These are phyloP conservation scores for Solanum pimpinellifolium DNA, from an alignment of 257 asterid genomes.

Conservation along the genomic window DNA sequence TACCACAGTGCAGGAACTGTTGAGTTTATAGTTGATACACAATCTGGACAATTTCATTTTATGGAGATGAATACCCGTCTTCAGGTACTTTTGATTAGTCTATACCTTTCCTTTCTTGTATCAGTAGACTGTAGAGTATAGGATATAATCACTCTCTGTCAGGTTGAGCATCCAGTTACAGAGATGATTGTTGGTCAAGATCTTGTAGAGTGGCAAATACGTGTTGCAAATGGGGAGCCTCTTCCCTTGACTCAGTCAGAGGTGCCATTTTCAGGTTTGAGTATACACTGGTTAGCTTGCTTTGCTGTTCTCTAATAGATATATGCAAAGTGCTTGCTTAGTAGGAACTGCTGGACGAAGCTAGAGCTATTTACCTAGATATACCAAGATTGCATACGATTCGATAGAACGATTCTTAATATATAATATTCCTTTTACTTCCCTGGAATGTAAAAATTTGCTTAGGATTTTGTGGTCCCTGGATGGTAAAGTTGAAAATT, in stretches of 20 bases:
- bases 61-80: conserved; percentile 99
- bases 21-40: conserved; percentile 89
- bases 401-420: neutral
- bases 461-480: neutral
- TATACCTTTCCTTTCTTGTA: conserved; percentile 1
- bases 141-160: conserved; percentile 2
- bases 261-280: conserved; percentile 80
- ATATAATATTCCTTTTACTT: neutral
- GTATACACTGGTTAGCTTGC: neutral
- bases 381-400: neutral
- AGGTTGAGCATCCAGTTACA: conserved; percentile 99
- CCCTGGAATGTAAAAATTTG: neutral
- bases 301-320: neutral
- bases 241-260: conserved; percentile 77
- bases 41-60: conserved; percentile 77
- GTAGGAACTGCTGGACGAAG: neutral
- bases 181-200: conserved; percentile 99
- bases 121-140: conserved; percentile 9
- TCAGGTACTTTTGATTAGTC: conserved; percentile 48
- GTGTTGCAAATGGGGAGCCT: conserved; percentile 90
- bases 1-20: conserved; percentile 95
- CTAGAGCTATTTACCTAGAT: neutral
- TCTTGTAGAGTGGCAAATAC: conserved; percentile 99
- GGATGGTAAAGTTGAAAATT: neutral
- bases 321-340: neutral